A percentile compares a stretch with the other conserved stretches of the same genome.
Evolutionary conservation across 2,329 filamentous ascomycete genomes (phyloP).

Genomic region (Pyricularia pennisetigena): DNA sequence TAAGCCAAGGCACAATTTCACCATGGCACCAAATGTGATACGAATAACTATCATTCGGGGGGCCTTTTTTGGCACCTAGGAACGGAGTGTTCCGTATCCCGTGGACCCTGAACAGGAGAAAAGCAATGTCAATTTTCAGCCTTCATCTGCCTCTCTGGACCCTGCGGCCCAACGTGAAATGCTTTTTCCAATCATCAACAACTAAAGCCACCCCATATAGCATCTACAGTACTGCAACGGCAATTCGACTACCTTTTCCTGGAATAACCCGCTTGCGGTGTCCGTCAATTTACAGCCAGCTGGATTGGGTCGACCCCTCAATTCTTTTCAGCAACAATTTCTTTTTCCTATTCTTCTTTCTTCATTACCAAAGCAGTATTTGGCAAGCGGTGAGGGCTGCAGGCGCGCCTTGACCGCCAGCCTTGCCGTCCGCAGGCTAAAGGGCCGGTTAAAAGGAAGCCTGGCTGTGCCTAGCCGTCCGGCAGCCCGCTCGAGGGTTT

Average conservation of each 20-base stretch:
- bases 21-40: not conserved
- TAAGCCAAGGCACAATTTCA: not conserved
- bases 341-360: not conserved
- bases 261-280: not conserved
- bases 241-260: not conserved
- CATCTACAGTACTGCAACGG: not conserved
- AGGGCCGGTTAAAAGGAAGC: not conserved
- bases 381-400: not conserved
- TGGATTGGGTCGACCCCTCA: not conserved
- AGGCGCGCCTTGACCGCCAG: not conserved
- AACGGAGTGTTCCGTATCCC: too few species aligned
- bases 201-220: not conserved
- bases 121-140: not conserved
- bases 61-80: too few species aligned
- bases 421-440: not conserved
- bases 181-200: not conserved
- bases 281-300: not conserved
- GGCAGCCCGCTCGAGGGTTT: not conserved
- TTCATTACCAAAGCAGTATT: not conserved
- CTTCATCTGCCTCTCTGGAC: not conserved
- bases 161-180: not conserved
- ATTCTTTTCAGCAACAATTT: not conserved
- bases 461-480: not conserved
- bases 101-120: not conserved
- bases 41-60: too few species aligned